These are phyloP conservation scores for Phytophthora sansomeana DNA, from an alignment of 352 stramenopile genomes.

Conservation along the genomic window DNA sequence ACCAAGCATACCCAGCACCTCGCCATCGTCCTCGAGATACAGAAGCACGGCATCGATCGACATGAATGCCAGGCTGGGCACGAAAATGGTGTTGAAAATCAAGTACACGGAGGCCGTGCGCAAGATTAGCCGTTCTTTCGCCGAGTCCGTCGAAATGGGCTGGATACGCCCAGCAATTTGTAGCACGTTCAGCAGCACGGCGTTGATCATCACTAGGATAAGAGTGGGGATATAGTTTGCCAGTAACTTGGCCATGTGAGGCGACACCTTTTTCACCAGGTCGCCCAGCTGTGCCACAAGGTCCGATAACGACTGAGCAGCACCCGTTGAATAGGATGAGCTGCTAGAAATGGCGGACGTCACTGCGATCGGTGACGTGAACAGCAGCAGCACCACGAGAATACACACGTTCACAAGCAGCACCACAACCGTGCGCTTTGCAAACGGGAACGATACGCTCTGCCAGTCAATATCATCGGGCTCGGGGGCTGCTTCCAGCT, in stretches of 20 bases:
- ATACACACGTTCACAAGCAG: slow-evolving; percentile 83
- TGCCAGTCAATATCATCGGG: slow-evolving; percentile 90
- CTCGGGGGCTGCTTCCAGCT: slow-evolving; percentile 76
- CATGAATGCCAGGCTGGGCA: slow-evolving; percentile 86
- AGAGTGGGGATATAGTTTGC: slow-evolving; percentile 81
- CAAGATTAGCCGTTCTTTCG: slow-evolving; percentile 85
- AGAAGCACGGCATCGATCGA: slow-evolving; percentile 87
- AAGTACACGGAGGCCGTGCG: slow-evolving; percentile 82
- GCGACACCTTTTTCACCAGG: slow-evolving; percentile 67
- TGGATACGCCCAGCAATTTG: slow-evolving; percentile 85
- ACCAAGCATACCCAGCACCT: slow-evolving; percentile 83
- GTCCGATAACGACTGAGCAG: slow-evolving; percentile 73
- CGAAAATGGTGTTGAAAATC: slow-evolving; percentile 91
- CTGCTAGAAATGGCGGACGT: slow-evolving; percentile 83
- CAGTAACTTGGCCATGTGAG: slow-evolving; percentile 85
- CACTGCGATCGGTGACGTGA: slow-evolving; percentile 86
- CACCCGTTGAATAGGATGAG: slow-evolving; percentile 67
- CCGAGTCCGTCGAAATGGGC: slow-evolving; percentile 85
- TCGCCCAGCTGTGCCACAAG: slow-evolving; percentile 68
- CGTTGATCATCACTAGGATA: slow-evolving; percentile 91
- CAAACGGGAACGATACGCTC: slow-evolving; percentile 84
- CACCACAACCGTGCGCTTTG: slow-evolving; percentile 76
- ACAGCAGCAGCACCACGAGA: slow-evolving; percentile 75
- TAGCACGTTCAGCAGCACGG: slow-evolving; percentile 85
- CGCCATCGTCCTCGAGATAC: slow-evolving; percentile 76